Percentiles rank a stretch among this genome's conserved stretches.
These are phyloP conservation scores for Pseudoneurospora amorphoporcata DNA, from an alignment of 495 filamentous ascomycete genomes.

Conservation along the genomic window DNA sequence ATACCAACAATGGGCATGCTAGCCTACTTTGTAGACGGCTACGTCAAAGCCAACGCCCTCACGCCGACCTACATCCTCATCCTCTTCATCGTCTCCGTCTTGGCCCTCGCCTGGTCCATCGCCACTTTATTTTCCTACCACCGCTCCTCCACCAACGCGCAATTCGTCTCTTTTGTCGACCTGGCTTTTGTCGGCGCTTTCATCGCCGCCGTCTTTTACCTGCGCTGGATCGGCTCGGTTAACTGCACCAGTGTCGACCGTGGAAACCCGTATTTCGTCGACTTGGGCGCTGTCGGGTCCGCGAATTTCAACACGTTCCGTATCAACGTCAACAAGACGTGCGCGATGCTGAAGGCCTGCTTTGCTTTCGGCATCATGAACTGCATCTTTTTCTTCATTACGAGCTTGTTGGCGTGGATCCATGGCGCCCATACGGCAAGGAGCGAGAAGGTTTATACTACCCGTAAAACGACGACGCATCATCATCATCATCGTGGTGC, in stretches of 20 bases:
- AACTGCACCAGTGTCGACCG: slow-evolving; percentile 52
- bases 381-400: slow-evolving; percentile 69
- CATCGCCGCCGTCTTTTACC: slow-evolving; percentile 67
- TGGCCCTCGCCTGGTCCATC: slow-evolving; percentile 70
- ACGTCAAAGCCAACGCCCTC: slow-evolving; percentile 55
- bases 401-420: slow-evolving; percentile 50
- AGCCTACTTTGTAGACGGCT: slow-evolving; percentile 73
- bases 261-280: slow-evolving; percentile 38
- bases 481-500: not conserved
- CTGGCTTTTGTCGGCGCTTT: slow-evolving; percentile 72
- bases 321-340: slow-evolving; percentile 57
- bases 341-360: slow-evolving; percentile 77
- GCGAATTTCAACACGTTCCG: slow-evolving; percentile 32
- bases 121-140: slow-evolving; percentile 74
- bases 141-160: slow-evolving; percentile 56
- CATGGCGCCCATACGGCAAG: slow-evolving; percentile 30
- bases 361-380: slow-evolving; percentile 90
- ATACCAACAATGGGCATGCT: slow-evolving; percentile 87
- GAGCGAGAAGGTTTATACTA: slow-evolving; percentile 5
- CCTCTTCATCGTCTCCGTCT: slow-evolving; percentile 80
- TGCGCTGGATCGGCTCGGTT: slow-evolving; percentile 55
- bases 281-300: slow-evolving; percentile 50
- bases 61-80: slow-evolving; percentile 75
- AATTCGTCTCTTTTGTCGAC: slow-evolving; percentile 72
- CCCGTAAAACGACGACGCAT: not conserved